Percentiles rank a stretch among this genome's conserved stretches.
Conservation (phyloP, 2,329 filamentous ascomycete genomes). For the Sarocladium brachiariae region DNA sequence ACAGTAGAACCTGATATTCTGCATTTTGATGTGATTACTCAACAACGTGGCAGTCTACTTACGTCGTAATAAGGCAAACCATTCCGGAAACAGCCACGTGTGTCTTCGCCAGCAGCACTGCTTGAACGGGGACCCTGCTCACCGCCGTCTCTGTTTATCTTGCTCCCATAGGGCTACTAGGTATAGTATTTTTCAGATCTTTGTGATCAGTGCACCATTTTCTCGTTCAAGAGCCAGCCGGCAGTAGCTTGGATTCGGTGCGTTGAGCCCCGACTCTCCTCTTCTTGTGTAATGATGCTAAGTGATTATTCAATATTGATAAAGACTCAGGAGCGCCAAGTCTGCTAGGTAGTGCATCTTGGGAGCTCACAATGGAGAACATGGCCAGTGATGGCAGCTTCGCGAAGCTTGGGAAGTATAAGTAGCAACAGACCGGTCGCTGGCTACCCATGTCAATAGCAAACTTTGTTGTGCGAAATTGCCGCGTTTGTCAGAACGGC, state of each 20-base stretch:
- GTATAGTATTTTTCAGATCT: background rate
- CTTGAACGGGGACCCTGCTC: constrained; percentile 24
- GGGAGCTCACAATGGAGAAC: constrained; percentile 18
- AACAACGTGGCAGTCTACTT: too few species aligned
- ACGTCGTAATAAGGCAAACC: constrained; percentile 11
- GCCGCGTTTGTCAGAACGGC: constrained; percentile 36
- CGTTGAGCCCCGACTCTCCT: constrained; percentile 25
- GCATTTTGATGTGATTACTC: too few species aligned
- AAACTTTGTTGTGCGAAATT: constrained; percentile 28
- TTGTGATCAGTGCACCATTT: background rate
- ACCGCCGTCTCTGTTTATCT: constrained; percentile 39
- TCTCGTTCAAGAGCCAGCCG: constrained; percentile 24
- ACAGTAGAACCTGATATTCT: too few species aligned
- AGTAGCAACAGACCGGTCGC: constrained; percentile 32
- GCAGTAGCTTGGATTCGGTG: constrained; percentile 35
- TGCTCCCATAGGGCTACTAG: constrained; percentile 19
- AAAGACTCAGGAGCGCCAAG: constrained; percentile 16
- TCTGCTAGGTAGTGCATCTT: constrained; percentile 21
- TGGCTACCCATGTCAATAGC: constrained; percentile 29
- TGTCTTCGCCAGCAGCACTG: constrained; percentile 24
- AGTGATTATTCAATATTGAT: constrained; percentile 20
- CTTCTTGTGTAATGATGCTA: constrained; percentile 22
- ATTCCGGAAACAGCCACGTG: constrained; percentile 25
- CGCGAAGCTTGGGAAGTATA: constrained; percentile 16
- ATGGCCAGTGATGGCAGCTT: constrained; percentile 10